A percentile compares a stretch with the other conserved stretches of the same genome.
These are phyloP conservation scores for Chrysoporthe puriensis DNA, from an alignment of 2,329 filamentous ascomycete species.

Conservation along the genomic window DNA sequence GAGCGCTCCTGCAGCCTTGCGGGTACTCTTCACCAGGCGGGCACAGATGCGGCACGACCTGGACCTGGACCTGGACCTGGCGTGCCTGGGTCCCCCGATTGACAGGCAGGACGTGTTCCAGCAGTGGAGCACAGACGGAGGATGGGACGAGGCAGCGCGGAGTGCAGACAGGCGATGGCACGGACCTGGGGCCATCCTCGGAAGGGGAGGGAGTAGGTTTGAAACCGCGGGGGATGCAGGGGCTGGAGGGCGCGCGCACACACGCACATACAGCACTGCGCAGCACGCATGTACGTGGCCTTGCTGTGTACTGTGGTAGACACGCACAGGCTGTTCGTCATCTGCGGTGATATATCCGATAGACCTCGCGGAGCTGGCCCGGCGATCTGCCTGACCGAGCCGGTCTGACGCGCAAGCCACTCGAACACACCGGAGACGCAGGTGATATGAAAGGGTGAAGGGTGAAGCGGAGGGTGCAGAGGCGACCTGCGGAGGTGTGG, in stretches of 20 bases:
- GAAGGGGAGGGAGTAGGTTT: not conserved
- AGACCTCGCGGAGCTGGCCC: not conserved
- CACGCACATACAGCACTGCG: not conserved
- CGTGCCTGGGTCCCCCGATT: not conserved
- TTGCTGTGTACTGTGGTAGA: not conserved
- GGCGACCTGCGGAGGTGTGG: not conserved
- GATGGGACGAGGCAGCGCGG: not conserved
- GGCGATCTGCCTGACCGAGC: not conserved
- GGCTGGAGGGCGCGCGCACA: not conserved
- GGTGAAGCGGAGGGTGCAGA: not conserved
- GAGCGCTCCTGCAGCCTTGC: slow-evolving; percentile 22
- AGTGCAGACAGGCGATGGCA: not conserved
- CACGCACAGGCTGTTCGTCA: not conserved
- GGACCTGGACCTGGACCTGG: not conserved
- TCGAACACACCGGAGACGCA: not conserved
- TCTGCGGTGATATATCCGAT: not conserved
- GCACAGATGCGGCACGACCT: not conserved
- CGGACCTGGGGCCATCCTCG: not conserved
- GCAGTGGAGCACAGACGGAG: not conserved
- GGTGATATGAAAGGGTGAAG: not conserved
- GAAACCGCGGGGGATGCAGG: slow-evolving; percentile 3
- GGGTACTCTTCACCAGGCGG: slow-evolving; percentile 13
- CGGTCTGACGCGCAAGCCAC: slow-evolving; percentile 5
- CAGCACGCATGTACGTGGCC: not conserved
- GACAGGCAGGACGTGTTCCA: not conserved